A percentile compares a stretch with the other conserved stretches of the same genome.
These are phyloP conservation scores for Annulohypoxylon truncatum DNA, from an alignment of 2,329 filamentous ascomycete genomes.

Conservation along the genomic window DNA sequence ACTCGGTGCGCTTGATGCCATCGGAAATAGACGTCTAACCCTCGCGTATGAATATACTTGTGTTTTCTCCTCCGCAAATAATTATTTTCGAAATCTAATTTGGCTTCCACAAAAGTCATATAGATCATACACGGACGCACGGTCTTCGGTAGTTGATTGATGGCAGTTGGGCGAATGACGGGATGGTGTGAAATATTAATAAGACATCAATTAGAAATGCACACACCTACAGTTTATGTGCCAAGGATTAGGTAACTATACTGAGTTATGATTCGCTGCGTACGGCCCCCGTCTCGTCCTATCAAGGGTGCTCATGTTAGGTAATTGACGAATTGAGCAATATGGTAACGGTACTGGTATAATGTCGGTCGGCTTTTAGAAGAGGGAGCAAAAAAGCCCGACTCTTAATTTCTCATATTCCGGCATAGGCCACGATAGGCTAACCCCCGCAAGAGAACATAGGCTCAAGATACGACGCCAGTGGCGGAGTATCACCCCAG, in stretches of 20 bases:
- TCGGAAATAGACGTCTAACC: constrained; percentile 19
- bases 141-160: constrained; percentile 14
- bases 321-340: constrained; percentile 9
- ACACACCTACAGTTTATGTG: constrained; percentile 15
- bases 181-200: constrained; percentile 30
- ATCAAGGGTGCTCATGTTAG: background rate
- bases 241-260: constrained; percentile 23
- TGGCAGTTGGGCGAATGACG: constrained; percentile 20
- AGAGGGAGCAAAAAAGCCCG: background rate
- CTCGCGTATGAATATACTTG: background rate
- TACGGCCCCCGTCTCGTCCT: constrained; percentile 7
- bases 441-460: constrained; percentile 6
- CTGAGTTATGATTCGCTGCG: constrained; percentile 29
- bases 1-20: constrained; percentile 41
- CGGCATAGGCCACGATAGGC: background rate
- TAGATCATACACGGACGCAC: constrained; percentile 13
- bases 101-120: background rate
- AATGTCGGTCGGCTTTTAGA: constrained; percentile 9
- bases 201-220: constrained; percentile 20
- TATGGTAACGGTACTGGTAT: background rate
- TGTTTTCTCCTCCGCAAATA: background rate
- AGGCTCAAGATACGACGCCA: constrained; percentile 31
- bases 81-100: background rate
- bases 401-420: background rate
- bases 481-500: constrained; percentile 36